Percentiles rank a stretch among this genome's conserved stretches.
phyloP scores from a whole-genome alignment of 1,139 yeast species.

The Scheffersomyces insectosa region DNA sequence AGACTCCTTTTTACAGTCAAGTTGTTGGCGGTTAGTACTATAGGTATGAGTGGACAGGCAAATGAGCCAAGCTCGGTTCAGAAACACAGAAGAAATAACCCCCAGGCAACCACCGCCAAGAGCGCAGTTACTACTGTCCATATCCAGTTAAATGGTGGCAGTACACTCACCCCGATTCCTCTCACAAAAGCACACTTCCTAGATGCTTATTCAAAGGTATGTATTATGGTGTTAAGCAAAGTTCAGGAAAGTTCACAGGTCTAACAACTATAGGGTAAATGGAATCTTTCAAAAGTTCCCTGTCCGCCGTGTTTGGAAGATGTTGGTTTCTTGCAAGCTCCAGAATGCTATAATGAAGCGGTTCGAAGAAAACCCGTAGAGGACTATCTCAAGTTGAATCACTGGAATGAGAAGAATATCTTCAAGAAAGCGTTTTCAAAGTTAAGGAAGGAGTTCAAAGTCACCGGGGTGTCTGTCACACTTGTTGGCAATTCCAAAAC shows the following conservation, averaged over 20 bases:
- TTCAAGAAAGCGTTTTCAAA: constrained; percentile 40
- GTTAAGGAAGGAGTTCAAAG: constrained; percentile 33
- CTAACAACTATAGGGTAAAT: constrained; percentile 41
- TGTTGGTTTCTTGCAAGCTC: constrained; percentile 57
- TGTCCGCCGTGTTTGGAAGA: constrained; percentile 55
- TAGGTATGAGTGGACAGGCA: too few relatives aligned
- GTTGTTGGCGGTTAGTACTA: too few relatives aligned
- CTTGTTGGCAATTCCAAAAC: constrained; percentile 52
- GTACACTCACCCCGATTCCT: constrained; percentile 15
- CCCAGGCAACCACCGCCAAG: constrained; percentile 13
- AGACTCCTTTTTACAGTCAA: too few relatives aligned
- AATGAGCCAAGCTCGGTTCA: background rate
- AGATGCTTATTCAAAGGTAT: constrained; percentile 54
- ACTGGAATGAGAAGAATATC: constrained; percentile 49
- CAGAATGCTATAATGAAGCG: constrained; percentile 51
- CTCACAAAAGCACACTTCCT: constrained; percentile 61
- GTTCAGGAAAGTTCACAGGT: constrained; percentile 1
- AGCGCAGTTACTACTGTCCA: constrained; percentile 21
- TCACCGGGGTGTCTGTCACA: constrained; percentile 59
- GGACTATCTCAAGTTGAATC: constrained; percentile 38
- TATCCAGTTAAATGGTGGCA: background rate
- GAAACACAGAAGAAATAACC: background rate
- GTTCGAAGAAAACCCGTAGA: constrained; percentile 44
- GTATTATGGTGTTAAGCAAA: constrained; percentile 10
- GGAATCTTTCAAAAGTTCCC: constrained; percentile 56